Conservation (phyloP, 305 asterid genomes). For the Petunia hybrid region DNA sequence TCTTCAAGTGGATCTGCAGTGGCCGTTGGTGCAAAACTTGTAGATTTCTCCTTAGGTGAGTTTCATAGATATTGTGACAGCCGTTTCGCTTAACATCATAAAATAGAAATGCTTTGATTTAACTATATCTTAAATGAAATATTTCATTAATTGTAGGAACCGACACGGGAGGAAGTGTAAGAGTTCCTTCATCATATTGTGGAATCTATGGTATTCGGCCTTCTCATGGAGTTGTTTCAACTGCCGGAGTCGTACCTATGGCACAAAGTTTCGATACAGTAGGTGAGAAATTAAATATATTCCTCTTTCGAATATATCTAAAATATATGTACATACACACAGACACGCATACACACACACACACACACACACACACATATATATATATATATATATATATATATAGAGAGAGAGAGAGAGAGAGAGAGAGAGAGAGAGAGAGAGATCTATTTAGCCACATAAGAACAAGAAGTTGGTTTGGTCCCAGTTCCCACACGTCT, state of each 20-base stretch:
- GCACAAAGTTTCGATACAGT: slow-evolving; percentile 93
- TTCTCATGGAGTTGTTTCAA: slow-evolving; percentile 83
- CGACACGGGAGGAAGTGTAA: slow-evolving; percentile 92
- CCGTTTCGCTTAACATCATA: not conserved
- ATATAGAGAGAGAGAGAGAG: too few species aligned
- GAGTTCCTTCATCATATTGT: slow-evolving; percentile 93
- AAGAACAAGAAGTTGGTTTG: not conserved
- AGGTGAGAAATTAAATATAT: slow-evolving; percentile 51
- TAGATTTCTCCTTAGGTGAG: slow-evolving; percentile 81
- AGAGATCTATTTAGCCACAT: not conserved
- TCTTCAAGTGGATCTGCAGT: slow-evolving; percentile 98
- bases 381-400: too few species aligned
- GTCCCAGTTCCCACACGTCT: not conserved
- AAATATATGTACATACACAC: too few species aligned
- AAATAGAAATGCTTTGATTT: not conserved
- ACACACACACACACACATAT: too few species aligned
- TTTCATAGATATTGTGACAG: not conserved
- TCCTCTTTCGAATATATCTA: not conserved
- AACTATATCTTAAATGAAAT: not conserved
- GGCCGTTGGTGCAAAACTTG: slow-evolving; percentile 76
- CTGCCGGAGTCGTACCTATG: slow-evolving; percentile 79
- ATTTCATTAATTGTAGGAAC: slow-evolving; percentile 58
- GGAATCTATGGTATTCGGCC: slow-evolving; percentile 92
- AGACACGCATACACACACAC: not conserved
- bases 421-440: too few species aligned